Evolutionary conservation across 805 yeast species (phyloP).

Genomic region (Zygotorulaspora danielsina): DNA sequence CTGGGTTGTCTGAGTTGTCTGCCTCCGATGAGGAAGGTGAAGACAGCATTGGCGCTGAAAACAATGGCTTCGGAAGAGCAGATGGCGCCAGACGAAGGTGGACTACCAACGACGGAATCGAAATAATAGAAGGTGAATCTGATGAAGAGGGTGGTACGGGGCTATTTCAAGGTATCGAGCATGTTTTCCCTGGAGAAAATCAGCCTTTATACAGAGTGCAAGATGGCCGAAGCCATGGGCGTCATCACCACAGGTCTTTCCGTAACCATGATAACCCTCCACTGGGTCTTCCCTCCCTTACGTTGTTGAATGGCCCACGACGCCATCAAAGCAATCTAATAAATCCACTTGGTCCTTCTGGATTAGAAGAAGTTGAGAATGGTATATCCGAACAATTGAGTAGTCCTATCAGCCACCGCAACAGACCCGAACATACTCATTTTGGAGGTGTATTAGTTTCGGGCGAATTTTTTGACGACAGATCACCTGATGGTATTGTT

Average conservation of each 20-base stretch:
- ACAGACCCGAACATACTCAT: conserved; percentile 26
- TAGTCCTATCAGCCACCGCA: conserved; percentile 26
- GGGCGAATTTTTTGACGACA: conserved; percentile 33
- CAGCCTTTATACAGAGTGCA: conserved; percentile 31
- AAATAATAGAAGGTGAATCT: conserved; percentile 29
- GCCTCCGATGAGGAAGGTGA: conserved; percentile 33
- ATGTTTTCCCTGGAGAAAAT: conserved; percentile 28
- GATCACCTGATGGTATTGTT: conserved; percentile 31
- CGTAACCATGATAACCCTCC: conserved; percentile 22
- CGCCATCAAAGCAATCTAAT: conserved; percentile 30
- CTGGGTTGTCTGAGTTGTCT: conserved; percentile 34
- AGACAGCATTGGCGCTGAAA: conserved; percentile 30
- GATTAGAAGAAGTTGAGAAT: conserved; percentile 34
- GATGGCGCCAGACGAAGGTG: conserved; percentile 30
- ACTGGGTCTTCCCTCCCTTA: conserved; percentile 28
- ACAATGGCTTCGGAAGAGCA: conserved; percentile 17
- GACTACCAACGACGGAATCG: conserved; percentile 30
- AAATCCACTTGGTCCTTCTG: conserved; percentile 34
- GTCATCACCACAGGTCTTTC: conserved; percentile 24
- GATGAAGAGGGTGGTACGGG: conserved; percentile 33
- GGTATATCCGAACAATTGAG: conserved; percentile 29
- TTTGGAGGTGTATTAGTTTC: conserved; percentile 32
- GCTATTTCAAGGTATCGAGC: conserved; percentile 34
- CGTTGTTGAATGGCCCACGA: conserved; percentile 28
- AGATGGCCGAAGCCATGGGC: conserved; percentile 19